Evolutionary conservation across 2,329 filamentous ascomycete genomes (phyloP).

Genomic region (Calonectria naviculata): DNA sequence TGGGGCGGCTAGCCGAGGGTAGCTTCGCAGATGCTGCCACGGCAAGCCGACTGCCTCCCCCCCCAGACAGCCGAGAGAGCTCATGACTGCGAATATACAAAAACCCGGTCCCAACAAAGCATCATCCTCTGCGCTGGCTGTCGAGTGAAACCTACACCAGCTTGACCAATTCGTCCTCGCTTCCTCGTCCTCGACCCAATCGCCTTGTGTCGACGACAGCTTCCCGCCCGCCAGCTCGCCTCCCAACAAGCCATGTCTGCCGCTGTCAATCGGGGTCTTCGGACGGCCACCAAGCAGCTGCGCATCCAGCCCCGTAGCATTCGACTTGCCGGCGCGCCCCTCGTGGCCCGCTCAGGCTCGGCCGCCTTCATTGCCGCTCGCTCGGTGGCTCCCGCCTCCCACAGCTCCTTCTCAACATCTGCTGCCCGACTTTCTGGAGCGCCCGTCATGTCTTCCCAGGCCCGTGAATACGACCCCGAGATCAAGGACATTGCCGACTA

Average conservation of each 20-base stretch:
- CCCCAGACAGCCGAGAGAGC: conserved; percentile 37
- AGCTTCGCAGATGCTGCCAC: conserved; percentile 39
- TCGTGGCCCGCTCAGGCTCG: conserved; percentile 48
- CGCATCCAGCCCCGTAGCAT: conserved; percentile 55
- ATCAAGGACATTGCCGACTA: conserved; percentile 96
- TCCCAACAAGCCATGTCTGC: conserved; percentile 58
- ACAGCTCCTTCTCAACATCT: conserved; percentile 62
- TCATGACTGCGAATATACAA: conserved; percentile 35
- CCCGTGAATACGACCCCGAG: conserved; percentile 84
- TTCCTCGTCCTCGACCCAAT: neutral
- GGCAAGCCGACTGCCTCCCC: conserved; percentile 29
- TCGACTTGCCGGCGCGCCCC: conserved; percentile 48
- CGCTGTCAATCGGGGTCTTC: conserved; percentile 64
- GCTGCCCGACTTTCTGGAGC: conserved; percentile 59
- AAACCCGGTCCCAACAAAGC: conserved; percentile 9
- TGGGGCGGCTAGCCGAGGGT: conserved; percentile 41
- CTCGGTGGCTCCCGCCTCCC: conserved; percentile 48
- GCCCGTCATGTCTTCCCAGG: conserved; percentile 61
- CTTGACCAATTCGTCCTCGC: neutral
- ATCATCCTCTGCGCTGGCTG: neutral
- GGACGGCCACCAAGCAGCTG: conserved; percentile 65
- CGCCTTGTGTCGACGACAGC: neutral
- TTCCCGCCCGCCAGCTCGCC: neutral
- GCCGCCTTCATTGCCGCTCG: conserved; percentile 44
- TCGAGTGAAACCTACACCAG: neutral